Conservation (phyloP, 148 eudicot species). For the Vaccinium corymbosum region DNA sequence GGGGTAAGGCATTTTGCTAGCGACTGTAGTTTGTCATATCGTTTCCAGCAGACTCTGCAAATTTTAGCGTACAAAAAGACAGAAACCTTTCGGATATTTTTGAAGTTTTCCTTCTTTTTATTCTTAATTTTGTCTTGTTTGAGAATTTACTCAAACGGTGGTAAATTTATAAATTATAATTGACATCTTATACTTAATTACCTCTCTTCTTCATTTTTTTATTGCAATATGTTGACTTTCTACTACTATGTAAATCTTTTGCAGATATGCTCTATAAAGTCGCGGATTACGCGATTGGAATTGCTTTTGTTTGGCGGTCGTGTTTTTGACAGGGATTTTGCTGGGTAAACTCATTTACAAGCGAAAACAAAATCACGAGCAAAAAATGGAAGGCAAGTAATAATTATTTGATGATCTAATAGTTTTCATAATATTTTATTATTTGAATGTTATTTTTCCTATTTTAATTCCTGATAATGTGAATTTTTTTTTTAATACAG, state of each 20-base stretch:
- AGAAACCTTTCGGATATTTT: too few relatives aligned
- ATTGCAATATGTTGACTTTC: neutral
- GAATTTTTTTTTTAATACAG: neutral
- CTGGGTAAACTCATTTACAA: neutral
- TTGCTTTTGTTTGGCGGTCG: neutral
- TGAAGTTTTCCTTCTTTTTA: too few relatives aligned
- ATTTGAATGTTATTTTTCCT: neutral
- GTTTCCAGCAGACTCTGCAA: neutral
- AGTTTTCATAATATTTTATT: neutral
- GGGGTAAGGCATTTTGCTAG: neutral
- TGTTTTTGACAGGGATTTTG: neutral
- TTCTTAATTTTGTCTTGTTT: neutral
- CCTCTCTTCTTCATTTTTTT: neutral
- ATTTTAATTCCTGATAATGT: neutral
- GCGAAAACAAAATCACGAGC: neutral
- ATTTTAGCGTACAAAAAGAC: neutral
- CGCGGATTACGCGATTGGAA: neutral
- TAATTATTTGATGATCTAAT: neutral
- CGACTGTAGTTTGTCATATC: neutral
- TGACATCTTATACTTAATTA: neutral
- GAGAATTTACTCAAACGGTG: neutral
- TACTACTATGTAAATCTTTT: neutral
- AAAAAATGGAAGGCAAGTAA: neutral
- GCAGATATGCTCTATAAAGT: neutral
- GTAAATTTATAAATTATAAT: neutral